These are phyloP conservation scores for Scutellaria baicalensis DNA, from an alignment of 257 asterid genomes.

Conservation along the genomic window DNA sequence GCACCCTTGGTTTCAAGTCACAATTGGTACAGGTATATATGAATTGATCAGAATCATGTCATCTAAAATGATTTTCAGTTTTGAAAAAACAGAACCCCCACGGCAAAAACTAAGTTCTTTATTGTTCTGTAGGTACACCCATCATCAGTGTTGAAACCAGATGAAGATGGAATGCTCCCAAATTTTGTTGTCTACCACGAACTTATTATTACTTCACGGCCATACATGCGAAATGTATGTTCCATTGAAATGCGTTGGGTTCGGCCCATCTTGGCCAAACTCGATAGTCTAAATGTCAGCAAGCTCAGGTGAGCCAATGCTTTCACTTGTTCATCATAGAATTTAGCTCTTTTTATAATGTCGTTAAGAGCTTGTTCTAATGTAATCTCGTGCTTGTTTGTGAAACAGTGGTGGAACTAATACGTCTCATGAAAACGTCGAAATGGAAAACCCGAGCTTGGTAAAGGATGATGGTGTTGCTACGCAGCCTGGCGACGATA, in stretches of 20 bases:
- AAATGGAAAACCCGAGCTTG: constrained; percentile 19
- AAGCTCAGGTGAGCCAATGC: constrained; percentile 55
- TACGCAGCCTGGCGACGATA: constrained; percentile 24
- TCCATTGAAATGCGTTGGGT: constrained; percentile 84
- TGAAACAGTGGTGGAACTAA: constrained; percentile 48
- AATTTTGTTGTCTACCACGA: constrained; percentile 79
- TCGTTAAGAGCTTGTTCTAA: neutral
- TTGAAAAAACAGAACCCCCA: neutral
- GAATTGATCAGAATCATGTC: neutral
- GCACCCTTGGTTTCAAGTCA: constrained; percentile 81
- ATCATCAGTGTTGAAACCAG: constrained; percentile 65
- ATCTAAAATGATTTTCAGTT: neutral
- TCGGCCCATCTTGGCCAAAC: constrained; percentile 58
- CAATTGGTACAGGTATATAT: constrained; percentile 78
- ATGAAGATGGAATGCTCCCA: constrained; percentile 87
- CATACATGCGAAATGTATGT: constrained; percentile 87
- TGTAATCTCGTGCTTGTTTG: constrained; percentile 2
- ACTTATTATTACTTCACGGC: constrained; percentile 71
- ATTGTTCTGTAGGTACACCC: constrained; percentile 72
- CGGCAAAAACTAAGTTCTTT: neutral
- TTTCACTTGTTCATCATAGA: neutral
- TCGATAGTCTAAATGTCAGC: constrained; percentile 49
- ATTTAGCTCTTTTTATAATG: too few relatives aligned
- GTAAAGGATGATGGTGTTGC: constrained; percentile 22
- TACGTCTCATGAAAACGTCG: constrained; percentile 23